A percentile compares a stretch with the other conserved stretches of the same genome.
phyloP scores from a whole-genome alignment of 108 stramenopile species.

The Chaetoceros tenuissimus region DNA sequence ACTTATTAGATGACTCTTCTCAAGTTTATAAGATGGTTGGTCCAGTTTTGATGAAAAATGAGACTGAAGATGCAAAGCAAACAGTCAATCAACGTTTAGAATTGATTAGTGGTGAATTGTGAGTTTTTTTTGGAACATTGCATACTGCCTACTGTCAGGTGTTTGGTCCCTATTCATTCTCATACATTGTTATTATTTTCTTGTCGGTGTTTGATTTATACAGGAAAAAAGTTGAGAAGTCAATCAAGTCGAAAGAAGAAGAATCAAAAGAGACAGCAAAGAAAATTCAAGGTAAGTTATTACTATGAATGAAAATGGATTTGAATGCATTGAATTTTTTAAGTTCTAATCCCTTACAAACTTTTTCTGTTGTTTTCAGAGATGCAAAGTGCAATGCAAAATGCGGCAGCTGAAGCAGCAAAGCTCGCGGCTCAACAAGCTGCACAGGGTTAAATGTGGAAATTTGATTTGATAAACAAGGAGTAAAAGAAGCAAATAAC shows the following conservation, averaged over 20 bases:
- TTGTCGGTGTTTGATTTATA: no score
- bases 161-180: not conserved
- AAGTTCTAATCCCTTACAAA: no score
- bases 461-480: no score
- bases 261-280: constrained; percentile 42
- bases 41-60: constrained; percentile 84
- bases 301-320: no score
- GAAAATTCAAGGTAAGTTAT: constrained; percentile 71
- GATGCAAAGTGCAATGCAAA: constrained; percentile 77
- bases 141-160: not conserved
- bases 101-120: constrained; percentile 73
- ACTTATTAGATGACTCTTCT: constrained; percentile 28
- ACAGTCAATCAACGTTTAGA: constrained; percentile 82
- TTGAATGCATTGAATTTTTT: no score
- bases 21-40: constrained; percentile 86
- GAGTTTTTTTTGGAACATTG: no score
- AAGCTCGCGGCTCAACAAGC: constrained; percentile 54
- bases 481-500: constrained; percentile 7
- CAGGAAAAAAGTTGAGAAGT: constrained; percentile 44
- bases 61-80: constrained; percentile 81
- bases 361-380: no score
- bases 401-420: constrained; percentile 74
- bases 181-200: constrained; percentile 1
- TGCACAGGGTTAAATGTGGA: constrained; percentile 6
- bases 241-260: constrained; percentile 41